Conservation (phyloP, 1,139 yeast species). For the Schizosaccharomyces versatilis region DNA sequence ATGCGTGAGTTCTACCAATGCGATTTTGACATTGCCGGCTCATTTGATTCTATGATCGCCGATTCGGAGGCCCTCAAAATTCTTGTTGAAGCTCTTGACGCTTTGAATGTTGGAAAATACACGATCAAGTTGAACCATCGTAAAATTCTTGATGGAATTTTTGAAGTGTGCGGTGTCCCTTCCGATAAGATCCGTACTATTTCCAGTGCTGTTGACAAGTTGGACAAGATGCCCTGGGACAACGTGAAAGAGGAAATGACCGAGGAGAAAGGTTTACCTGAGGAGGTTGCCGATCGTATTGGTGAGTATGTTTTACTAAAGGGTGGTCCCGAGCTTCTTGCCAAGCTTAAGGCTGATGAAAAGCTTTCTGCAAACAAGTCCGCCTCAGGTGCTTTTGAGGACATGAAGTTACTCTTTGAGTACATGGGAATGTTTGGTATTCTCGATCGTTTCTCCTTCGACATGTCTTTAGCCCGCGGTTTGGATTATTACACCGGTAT, state of each 20-base stretch:
- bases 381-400: slow-evolving; percentile 62
- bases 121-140: slow-evolving; percentile 85
- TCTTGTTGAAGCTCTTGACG: slow-evolving; percentile 60
- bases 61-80: slow-evolving; percentile 74
- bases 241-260: slow-evolving; percentile 80
- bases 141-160: slow-evolving; percentile 84
- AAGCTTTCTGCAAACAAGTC: slow-evolving; percentile 38
- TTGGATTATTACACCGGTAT: slow-evolving; percentile 92
- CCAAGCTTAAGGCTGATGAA: slow-evolving; percentile 33
- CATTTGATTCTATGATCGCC: slow-evolving; percentile 81
- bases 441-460: slow-evolving; percentile 42
- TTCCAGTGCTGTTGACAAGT: slow-evolving; percentile 86
- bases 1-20: slow-evolving; percentile 98
- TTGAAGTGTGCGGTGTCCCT: slow-evolving; percentile 81
- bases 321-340: slow-evolving; percentile 55
- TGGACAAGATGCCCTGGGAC: slow-evolving; percentile 82
- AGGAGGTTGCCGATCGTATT: slow-evolving; percentile 75
- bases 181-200: slow-evolving; percentile 84
- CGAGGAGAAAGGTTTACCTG: slow-evolving; percentile 71
- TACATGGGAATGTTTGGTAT: slow-evolving; percentile 66
- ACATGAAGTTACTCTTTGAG: slow-evolving; percentile 50
- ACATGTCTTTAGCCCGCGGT: slow-evolving; percentile 87
- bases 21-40: slow-evolving; percentile 90
- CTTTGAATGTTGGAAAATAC: slow-evolving; percentile 68
- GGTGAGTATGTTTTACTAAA: slow-evolving; percentile 74